Evolutionary conservation across 257 asterid species (phyloP).

Genomic region (Salvia miltiorrhiza): DNA sequence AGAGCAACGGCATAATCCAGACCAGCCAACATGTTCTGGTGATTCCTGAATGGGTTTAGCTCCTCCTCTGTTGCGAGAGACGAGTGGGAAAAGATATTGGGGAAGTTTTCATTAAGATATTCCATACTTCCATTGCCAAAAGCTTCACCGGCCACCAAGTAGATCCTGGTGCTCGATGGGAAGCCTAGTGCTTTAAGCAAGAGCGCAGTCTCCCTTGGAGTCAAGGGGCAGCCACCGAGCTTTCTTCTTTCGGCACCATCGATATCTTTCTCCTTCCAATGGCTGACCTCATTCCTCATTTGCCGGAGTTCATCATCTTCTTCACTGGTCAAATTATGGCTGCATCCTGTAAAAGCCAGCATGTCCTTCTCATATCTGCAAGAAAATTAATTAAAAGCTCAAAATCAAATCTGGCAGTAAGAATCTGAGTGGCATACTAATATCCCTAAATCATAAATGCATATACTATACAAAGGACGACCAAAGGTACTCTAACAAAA

Average conservation of each 20-base stretch:
- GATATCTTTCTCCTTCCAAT: constrained; percentile 97
- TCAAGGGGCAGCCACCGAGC: constrained; percentile 91
- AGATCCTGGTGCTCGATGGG: constrained; percentile 73
- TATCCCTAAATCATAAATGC: background rate
- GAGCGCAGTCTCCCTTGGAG: constrained; percentile 94
- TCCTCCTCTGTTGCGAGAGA: constrained; percentile 73
- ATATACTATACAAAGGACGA: background rate
- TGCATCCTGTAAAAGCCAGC: constrained; percentile 98
- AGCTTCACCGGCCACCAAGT: constrained; percentile 95
- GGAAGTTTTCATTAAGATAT: constrained; percentile 68
- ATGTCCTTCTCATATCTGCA: constrained; percentile 96
- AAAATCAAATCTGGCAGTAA: background rate
- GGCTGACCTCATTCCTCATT: constrained; percentile 86
- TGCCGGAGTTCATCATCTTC: constrained; percentile 78
- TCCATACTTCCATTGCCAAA: constrained; percentile 91
- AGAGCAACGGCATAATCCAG: constrained; percentile 91
- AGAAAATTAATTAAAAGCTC: constrained; percentile 19
- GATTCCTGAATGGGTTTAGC: constrained; percentile 61
- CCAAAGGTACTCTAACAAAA: background rate
- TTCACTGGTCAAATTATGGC: constrained; percentile 77
- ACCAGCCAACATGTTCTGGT: constrained; percentile 97
- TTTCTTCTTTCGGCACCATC: constrained; percentile 75
- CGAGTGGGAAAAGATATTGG: constrained; percentile 72
- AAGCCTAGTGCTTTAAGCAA: constrained; percentile 80
- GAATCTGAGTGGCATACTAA: background rate